Evolutionary conservation across 2,329 filamentous ascomycete species (phyloP).

Genomic region (Diaporthe amygdali): DNA sequence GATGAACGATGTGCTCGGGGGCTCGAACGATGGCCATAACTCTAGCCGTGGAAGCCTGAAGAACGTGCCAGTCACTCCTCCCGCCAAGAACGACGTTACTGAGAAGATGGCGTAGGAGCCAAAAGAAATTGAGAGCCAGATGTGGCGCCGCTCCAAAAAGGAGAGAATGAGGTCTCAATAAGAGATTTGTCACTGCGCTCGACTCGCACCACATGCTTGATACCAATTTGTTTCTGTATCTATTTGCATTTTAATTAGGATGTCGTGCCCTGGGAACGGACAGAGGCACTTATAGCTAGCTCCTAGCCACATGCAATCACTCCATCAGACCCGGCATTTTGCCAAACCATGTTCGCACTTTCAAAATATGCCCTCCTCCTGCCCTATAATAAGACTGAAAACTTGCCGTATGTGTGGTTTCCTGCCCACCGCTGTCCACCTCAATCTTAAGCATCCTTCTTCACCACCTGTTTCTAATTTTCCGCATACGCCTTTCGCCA

Average conservation of each 20-base stretch:
- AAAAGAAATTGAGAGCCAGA: not conserved
- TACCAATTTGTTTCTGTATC: not conserved
- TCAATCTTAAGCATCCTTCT: not conserved
- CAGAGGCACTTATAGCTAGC: not conserved
- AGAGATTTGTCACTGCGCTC: not conserved
- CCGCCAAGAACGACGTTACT: not conserved
- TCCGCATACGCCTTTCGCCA: not conserved
- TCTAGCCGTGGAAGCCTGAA: constrained; percentile 30
- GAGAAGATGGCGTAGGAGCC: constrained; percentile 12
- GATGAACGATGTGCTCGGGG: constrained; percentile 49
- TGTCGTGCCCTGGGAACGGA: not conserved
- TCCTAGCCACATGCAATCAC: not conserved
- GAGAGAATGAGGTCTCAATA: not conserved
- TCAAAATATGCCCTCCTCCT: no score
- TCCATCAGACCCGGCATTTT: not conserved
- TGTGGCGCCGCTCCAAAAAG: not conserved
- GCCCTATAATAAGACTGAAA: no score
- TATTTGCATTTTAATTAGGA: not conserved
- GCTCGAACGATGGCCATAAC: not conserved
- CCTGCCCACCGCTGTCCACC: not conserved
- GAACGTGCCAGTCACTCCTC: constrained; percentile 2
- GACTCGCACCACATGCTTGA: not conserved
- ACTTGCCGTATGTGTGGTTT: no score
- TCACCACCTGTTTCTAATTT: not conserved
- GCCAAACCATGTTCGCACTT: not conserved